Evolutionary conservation across 148 eudicot genomes (phyloP), one percentile per base, ranked within the genome.

Genomic region (Fagopyrum tataricum): DNA sequence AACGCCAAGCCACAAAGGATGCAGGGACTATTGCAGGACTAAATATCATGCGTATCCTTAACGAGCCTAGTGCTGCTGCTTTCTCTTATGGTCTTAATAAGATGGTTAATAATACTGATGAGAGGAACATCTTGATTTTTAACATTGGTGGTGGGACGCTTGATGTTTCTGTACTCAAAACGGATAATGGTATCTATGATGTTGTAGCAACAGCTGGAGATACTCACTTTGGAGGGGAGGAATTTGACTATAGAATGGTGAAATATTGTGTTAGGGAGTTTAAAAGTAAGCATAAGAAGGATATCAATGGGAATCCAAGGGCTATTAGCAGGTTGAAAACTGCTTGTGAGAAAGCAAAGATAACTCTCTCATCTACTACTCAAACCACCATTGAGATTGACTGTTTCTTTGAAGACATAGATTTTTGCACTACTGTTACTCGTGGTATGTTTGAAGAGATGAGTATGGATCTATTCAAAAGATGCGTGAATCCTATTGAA

Each of bases 11-110:
- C 4, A 67, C 71, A 0, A 67, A 67, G 47, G 47, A 67, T 15
- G 71, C 71, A 12, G 71, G 71, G 0, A 44, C 40, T 4, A 67
- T 67, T 37, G 21, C 71, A 15, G 71, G 71, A 21, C 11, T 67
- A 4, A 67, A 67, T 6, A 44, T 67, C 13, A 37, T 67, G 71
- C 46, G 71, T 0, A 67, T 67, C 47, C 39, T 67, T 14, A 67
- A 67, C 6, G 74, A 72, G 59, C 58, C 74, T 11, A 72, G 59
- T 8, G 74, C 74, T 21, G 74, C 74, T 2, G 74, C 74, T 41
- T 47, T 72, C 17, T 58, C 74, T 42, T 72, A 72, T 26, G 74
- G 74, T 26, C 74, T 72, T 46, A 59, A 72, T 42, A 72, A 72
- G 59, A 72, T 47, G 61, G 59, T 42, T 14, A 8, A 17, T 42